Evolutionary conservation across 176 grass and related monocot species (phyloP).

Genomic region (Elaeis guineensis): DNA sequence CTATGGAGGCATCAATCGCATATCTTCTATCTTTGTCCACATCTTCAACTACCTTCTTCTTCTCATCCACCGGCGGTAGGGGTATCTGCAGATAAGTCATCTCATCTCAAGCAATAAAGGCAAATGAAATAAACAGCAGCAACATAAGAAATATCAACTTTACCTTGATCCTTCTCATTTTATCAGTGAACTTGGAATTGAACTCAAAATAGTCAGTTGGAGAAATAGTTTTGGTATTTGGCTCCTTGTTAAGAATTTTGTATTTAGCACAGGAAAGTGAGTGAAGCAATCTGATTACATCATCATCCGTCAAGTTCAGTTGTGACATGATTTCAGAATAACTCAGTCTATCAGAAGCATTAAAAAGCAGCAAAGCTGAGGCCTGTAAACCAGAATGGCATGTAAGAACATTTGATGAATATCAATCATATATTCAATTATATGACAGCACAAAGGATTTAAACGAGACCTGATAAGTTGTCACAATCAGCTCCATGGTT

Average conservation of each 20-base stretch:
- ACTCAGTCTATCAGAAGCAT: constrained; percentile 23
- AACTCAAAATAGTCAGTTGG: constrained; percentile 71
- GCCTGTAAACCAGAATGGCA: constrained; percentile 4
- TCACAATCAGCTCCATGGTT: constrained; percentile 78
- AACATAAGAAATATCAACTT: constrained; percentile 6
- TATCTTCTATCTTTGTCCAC: constrained; percentile 64
- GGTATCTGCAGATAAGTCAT: constrained; percentile 3
- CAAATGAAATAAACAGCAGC: background rate
- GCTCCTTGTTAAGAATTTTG: constrained; percentile 92
- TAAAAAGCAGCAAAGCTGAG: constrained; percentile 17
- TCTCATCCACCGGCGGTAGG: constrained; percentile 2
- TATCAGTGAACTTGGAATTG: constrained; percentile 92
- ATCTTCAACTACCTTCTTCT: constrained; percentile 12
- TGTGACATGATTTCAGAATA: constrained; percentile 20
- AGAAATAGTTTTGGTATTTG: constrained; percentile 72
- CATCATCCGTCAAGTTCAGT: constrained; percentile 19
- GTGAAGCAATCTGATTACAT: constrained; percentile 25
- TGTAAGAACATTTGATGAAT: no score
- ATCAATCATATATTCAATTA: no score
- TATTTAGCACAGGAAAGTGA: constrained; percentile 94
- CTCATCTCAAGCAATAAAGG: background rate
- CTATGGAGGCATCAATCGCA: constrained; percentile 56
- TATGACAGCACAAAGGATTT: background rate
- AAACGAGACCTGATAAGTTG: constrained; percentile 67
- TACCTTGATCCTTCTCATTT: constrained; percentile 95